Conservation (phyloP, 768 basidiomycete genomes). For the Lentinula edodes region DNA sequence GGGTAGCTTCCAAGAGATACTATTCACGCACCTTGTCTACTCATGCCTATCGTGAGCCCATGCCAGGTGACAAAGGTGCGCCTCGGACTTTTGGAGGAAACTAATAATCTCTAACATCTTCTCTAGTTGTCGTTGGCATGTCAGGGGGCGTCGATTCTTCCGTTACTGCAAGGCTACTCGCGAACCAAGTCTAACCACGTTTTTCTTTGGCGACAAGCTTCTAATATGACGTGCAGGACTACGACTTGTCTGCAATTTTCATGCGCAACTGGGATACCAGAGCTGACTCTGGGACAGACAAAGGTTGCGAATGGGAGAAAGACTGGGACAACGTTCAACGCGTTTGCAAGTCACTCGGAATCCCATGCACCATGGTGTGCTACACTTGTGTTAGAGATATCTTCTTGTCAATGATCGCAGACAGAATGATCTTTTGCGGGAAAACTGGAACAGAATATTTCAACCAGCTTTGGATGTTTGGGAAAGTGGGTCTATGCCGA, state of each 20-base stretch:
- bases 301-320: slow-evolving; percentile 93
- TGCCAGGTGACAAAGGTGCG: slow-evolving; percentile 4
- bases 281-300: slow-evolving; percentile 72
- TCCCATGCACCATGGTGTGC: slow-evolving; percentile 70
- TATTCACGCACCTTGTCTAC: background rate
- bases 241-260: slow-evolving; percentile 81
- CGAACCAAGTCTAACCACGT: slow-evolving; percentile 46
- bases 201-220: background rate
- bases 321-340: slow-evolving; percentile 89
- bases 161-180: slow-evolving; percentile 73
- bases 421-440: slow-evolving; percentile 80
- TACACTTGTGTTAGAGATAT: background rate
- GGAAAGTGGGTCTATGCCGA: slow-evolving; percentile 79
- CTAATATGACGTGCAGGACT: slow-evolving; percentile 42
- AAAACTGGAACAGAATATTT: slow-evolving; percentile 92
- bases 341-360: slow-evolving; percentile 67
- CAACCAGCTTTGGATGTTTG: slow-evolving; percentile 77
- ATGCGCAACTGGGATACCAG: slow-evolving; percentile 96
- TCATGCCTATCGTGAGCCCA: background rate
- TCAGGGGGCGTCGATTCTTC: slow-evolving; percentile 96
- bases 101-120: background rate
- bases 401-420: background rate
- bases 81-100: background rate
- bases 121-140: slow-evolving; percentile 83
- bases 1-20: background rate